phyloP scores from a whole-genome alignment of 1,284 basidiomycete species.

The Cryptococcus sp. region DNA sequence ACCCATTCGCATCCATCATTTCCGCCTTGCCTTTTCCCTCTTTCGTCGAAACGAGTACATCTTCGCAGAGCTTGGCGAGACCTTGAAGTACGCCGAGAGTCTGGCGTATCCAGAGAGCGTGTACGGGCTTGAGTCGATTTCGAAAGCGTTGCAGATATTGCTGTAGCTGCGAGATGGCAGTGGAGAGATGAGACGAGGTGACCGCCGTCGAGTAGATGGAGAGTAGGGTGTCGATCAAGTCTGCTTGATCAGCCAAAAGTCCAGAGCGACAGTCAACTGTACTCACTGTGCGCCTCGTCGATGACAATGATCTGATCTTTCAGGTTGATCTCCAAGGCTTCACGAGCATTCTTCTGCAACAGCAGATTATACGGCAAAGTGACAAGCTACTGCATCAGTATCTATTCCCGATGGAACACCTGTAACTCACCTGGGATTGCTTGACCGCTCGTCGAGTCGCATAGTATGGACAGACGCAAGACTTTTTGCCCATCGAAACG shows the following conservation, averaged over 20 bases:
- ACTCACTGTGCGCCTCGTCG: conserved; percentile 93
- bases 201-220: conserved; percentile 74
- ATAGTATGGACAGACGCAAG: conserved; percentile 86
- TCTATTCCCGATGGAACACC: too few relatives aligned
- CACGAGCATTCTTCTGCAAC: conserved; percentile 74
- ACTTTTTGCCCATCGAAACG: conserved; percentile 60
- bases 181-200: conserved; percentile 55
- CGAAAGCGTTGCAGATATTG: conserved; percentile 75
- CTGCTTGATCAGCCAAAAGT: conserved; percentile 46
- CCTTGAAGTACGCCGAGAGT: conserved; percentile 67
- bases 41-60: conserved; percentile 49
- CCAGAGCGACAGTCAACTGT: neutral
- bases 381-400: conserved; percentile 57
- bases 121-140: conserved; percentile 63
- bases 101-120: conserved; percentile 74
- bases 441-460: conserved; percentile 78
- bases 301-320: conserved; percentile 81
- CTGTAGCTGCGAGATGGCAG: conserved; percentile 69
- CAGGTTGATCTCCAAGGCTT: conserved; percentile 78
- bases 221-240: conserved; percentile 80
- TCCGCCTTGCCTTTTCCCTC: conserved; percentile 32
- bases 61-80: conserved; percentile 55
- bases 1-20: conserved; percentile 49
- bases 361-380: conserved; percentile 91
- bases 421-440: conserved; percentile 78